Evolutionary conservation across 2,329 filamentous ascomycete species (phyloP).

Genomic region (Epichloe uncinata): DNA sequence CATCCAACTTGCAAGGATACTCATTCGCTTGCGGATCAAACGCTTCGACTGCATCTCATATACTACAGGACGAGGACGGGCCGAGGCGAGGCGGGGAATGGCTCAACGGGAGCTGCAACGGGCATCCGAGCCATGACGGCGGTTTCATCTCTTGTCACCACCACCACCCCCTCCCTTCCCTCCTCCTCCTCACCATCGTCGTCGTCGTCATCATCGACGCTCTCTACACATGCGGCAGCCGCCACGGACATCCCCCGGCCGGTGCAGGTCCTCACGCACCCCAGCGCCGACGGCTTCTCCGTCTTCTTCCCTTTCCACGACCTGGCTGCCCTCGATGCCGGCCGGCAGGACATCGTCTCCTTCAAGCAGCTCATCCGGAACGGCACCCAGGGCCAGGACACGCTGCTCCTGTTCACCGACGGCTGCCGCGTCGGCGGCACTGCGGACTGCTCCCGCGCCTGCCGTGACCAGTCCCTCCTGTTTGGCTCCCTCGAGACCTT

Average conservation of each 20-base stretch:
- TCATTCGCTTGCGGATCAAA: too few species aligned
- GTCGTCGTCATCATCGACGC: not conserved
- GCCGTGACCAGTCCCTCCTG: slow-evolving; percentile 16
- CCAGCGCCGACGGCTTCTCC: slow-evolving; percentile 18
- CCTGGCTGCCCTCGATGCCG: slow-evolving; percentile 17
- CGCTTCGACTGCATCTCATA: not conserved
- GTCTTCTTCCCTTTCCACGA: slow-evolving; percentile 26
- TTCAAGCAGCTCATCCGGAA: slow-evolving; percentile 19
- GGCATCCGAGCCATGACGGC: not conserved
- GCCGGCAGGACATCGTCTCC: slow-evolving; percentile 16
- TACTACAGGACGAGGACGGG: too few species aligned
- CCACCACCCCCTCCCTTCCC: not conserved
- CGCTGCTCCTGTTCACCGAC: slow-evolving; percentile 19
- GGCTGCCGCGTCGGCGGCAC: slow-evolving; percentile 18
- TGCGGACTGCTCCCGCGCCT: slow-evolving; percentile 20
- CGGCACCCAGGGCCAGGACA: slow-evolving; percentile 19
- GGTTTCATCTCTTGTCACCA: not conserved
- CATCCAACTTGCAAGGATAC: too few species aligned
- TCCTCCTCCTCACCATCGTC: too few species aligned
- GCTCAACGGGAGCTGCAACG: not conserved
- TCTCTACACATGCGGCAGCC: too few species aligned
- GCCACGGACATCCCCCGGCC: slow-evolving; percentile 8
- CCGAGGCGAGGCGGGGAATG: not conserved
- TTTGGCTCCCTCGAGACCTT: slow-evolving; percentile 25
- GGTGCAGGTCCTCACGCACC: slow-evolving; percentile 14